A percentile compares a stretch with the other conserved stretches of the same genome.
phyloP scores from a whole-genome alignment of 2,329 filamentous ascomycete genomes.

The Beauveria medogensis region DNA sequence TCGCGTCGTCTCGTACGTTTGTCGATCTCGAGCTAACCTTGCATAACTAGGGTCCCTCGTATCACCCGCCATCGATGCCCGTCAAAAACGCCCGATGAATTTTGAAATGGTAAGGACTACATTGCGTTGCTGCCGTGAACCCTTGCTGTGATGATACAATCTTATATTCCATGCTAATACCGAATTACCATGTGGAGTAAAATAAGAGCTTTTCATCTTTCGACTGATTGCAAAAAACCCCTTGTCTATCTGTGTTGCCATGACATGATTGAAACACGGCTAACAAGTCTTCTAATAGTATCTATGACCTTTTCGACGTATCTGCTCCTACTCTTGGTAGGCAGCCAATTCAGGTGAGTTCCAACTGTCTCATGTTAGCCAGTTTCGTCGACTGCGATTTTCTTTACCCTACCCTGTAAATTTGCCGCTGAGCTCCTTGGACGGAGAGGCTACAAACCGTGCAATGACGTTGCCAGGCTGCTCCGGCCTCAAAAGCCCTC shows the following conservation, averaged over 20 bases:
- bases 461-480: conserved; percentile 84
- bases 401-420: conserved; percentile 53
- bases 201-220: conserved; percentile 79
- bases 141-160: conserved; percentile 53
- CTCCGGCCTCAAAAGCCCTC: conserved; percentile 69
- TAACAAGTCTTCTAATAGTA: conserved; percentile 14
- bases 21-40: background rate
- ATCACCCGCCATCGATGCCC: background rate
- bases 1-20: background rate
- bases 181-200: conserved; percentile 60
- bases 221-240: conserved; percentile 50
- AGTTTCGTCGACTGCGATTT: background rate
- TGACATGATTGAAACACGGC: conserved; percentile 13
- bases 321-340: conserved; percentile 36
- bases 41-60: background rate
- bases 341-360: conserved; percentile 38
- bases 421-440: conserved; percentile 63
- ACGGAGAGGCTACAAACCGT: conserved; percentile 58
- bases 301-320: background rate
- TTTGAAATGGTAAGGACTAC: conserved; percentile 22
- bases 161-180: conserved; percentile 72
- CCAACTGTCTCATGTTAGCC: conserved; percentile 22
- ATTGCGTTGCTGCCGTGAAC: conserved; percentile 1
- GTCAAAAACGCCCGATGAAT: background rate
- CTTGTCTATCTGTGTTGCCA: conserved; percentile 17